These are phyloP conservation scores for Exophiala phaeomuriformis DNA, from an alignment of 2,329 filamentous ascomycete genomes.

Conservation along the genomic window DNA sequence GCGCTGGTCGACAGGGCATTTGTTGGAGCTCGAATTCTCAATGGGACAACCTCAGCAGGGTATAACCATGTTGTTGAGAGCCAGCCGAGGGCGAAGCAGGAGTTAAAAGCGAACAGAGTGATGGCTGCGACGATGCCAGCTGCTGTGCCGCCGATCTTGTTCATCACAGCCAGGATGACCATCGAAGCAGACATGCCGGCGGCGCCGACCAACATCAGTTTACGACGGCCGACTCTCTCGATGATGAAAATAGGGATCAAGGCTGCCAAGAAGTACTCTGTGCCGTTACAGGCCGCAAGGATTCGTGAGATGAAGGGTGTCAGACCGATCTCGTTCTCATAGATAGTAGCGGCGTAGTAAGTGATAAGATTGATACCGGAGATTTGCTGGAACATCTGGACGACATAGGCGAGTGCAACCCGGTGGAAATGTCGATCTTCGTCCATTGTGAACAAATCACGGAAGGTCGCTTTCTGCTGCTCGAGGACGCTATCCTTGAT, in stretches of 20 bases:
- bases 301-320: slow-evolving; percentile 15
- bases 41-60: slow-evolving; percentile 42
- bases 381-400: slow-evolving; percentile 51
- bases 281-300: slow-evolving; percentile 17
- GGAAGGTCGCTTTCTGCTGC: slow-evolving; percentile 47
- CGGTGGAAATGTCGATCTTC: slow-evolving; percentile 52
- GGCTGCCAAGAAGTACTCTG: slow-evolving; percentile 24
- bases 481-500: slow-evolving; percentile 50
- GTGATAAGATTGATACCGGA: slow-evolving; percentile 29
- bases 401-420: slow-evolving; percentile 49
- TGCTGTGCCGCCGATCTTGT: slow-evolving; percentile 32
- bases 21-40: slow-evolving; percentile 52
- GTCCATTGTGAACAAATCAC: slow-evolving; percentile 53
- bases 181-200: slow-evolving; percentile 16
- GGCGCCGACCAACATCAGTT: slow-evolving; percentile 18
- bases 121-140: slow-evolving; percentile 41
- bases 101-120: slow-evolving; percentile 57
- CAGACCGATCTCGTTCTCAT: slow-evolving; percentile 16
- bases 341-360: slow-evolving; percentile 19
- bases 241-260: slow-evolving; percentile 20
- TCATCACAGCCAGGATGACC: slow-evolving; percentile 18
- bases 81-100: slow-evolving; percentile 55
- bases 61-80: slow-evolving; percentile 40
- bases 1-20: slow-evolving; percentile 59
- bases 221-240: slow-evolving; percentile 17